These are phyloP conservation scores for Rhizopus arrhizus DNA, from an alignment of 371 early-diverging fungal species.

Conservation along the genomic window DNA sequence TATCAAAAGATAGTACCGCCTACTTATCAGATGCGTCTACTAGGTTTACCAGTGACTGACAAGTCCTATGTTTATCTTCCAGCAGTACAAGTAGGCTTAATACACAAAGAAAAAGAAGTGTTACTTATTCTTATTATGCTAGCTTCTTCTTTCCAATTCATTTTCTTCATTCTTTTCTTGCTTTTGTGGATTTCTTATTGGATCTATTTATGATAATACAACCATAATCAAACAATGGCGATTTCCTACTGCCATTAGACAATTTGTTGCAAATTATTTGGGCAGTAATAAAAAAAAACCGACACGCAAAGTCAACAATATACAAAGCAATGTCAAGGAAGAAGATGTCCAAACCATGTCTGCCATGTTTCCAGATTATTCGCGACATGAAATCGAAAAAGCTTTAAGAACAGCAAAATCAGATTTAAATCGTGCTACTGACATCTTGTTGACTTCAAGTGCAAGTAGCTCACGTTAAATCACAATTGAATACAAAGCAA, in stretches of 20 bases:
- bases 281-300: background rate
- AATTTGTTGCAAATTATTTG: slow-evolving; percentile 32
- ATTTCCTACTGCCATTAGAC: slow-evolving; percentile 45
- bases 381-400: slow-evolving; percentile 46
- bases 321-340: slow-evolving; percentile 27
- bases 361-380: slow-evolving; percentile 55
- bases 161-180: slow-evolving; percentile 54
- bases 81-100: slow-evolving; percentile 52
- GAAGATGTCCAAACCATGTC: slow-evolving; percentile 53
- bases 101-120: background rate
- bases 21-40: slow-evolving; percentile 50
- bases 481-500: too few relatives aligned
- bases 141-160: slow-evolving; percentile 42
- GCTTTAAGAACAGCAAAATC: slow-evolving; percentile 52
- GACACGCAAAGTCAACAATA: background rate
- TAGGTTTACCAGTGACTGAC: slow-evolving; percentile 60
- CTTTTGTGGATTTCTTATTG: slow-evolving; percentile 58
- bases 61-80: slow-evolving; percentile 62
- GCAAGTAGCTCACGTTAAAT: slow-evolving; percentile 4
- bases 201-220: slow-evolving; percentile 53
- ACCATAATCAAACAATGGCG: slow-evolving; percentile 55
- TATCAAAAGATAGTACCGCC: slow-evolving; percentile 56
- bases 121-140: too few relatives aligned
- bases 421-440: slow-evolving; percentile 54
- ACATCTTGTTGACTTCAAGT: slow-evolving; percentile 29